Base-by-base conservation (phyloP, 352 stramenopile genomes). In the Aphanomyces stellatus region DNA sequence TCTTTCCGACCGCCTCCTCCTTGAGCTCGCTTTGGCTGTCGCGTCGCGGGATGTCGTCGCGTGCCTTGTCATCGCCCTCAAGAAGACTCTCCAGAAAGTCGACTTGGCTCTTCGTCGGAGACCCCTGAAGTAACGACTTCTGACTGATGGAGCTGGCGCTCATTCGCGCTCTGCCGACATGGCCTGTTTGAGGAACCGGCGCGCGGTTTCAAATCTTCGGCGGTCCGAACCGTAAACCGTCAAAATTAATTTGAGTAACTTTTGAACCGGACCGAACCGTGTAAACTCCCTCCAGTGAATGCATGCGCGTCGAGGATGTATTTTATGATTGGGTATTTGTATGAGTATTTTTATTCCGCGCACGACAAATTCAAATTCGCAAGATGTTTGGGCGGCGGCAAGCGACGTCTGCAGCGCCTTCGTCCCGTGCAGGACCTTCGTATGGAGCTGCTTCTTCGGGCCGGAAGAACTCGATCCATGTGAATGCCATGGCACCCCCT, bases 371-470 rank as follows among this genome's bases (percentile, higher is more conserved):
- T 57, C 33, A 57, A 35, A 34, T 15, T 34, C 49, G 19, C 49
- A 30, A 33, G 17, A 67, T 67, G 60, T 67, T 67, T 67, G 60
- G 60, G 46, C 60, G 60, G 24, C 60, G 60, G 37, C 60, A 67
- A 60, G 27, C 41, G 43, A 17, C 34, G 19, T 15, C 28, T 10
- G 4, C 51, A 13, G 35, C 55, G 40, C 31, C 34, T 34, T 13
- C 60, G 17, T 30, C 37, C 60, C 28, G 24, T 8, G 7, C 19
- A 57, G 30, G 25, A 34, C 49, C 46, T 22, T 10, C 24, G 46
- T 28, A 46, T 46, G 37, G 37, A 46, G n/a, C 46, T 28, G n/a
- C 41, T 15, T 35, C 60, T 33, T 67, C 60, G 22, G 43, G n/a
- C 17, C 22, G 60, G 31, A 67, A 67, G 49, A 67, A 46, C 60